Percentiles rank a stretch among this genome's conserved stretches.
These are phyloP conservation scores for Lentithecium fluviatile DNA, from an alignment of 495 filamentous ascomycete genomes.

Conservation along the genomic window DNA sequence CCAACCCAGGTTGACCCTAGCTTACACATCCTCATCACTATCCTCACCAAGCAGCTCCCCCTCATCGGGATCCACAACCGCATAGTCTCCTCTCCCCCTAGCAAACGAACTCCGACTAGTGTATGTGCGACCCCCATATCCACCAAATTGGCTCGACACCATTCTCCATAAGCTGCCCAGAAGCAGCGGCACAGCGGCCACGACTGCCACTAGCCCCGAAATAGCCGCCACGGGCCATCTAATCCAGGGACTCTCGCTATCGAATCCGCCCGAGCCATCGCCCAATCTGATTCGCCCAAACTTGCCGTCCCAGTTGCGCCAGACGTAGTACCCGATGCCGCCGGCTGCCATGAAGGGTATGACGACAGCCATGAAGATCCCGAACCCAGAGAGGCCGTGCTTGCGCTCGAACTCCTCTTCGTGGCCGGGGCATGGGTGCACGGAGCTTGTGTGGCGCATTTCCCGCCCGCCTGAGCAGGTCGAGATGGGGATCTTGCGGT, in stretches of 20 bases:
- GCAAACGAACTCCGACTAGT: conserved; percentile 83
- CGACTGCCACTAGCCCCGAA: conserved; percentile 72
- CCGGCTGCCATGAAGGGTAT: conserved; percentile 67
- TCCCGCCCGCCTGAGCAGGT: conserved; percentile 75
- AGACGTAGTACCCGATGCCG: conserved; percentile 80
- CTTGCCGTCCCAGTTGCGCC: conserved; percentile 79
- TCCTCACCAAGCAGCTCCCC: conserved; percentile 89
- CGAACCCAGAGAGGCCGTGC: conserved; percentile 67
- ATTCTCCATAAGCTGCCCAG: conserved; percentile 65
- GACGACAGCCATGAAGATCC: conserved; percentile 83
- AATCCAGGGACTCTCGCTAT: conserved; percentile 67
- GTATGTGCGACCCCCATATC: conserved; percentile 59
- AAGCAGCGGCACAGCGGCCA: conserved; percentile 71
- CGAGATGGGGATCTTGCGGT: conserved; percentile 84
- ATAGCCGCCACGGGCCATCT: conserved; percentile 76
- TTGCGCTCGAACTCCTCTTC: conserved; percentile 73
- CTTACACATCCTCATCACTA: conserved; percentile 77
- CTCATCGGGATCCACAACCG: conserved; percentile 84
- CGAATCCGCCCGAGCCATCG: conserved; percentile 54
- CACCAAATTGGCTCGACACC: conserved; percentile 45
- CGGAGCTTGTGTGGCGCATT: conserved; percentile 60
- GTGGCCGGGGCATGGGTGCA: conserved; percentile 67
- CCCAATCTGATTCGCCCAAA: conserved; percentile 88
- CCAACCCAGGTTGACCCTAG: not conserved
- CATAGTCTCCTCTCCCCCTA: conserved; percentile 79